A percentile compares a stretch with the other conserved stretches of the same genome.
These are phyloP conservation scores for Solanum virginianum DNA, from an alignment of 257 asterid genomes.

Conservation along the genomic window DNA sequence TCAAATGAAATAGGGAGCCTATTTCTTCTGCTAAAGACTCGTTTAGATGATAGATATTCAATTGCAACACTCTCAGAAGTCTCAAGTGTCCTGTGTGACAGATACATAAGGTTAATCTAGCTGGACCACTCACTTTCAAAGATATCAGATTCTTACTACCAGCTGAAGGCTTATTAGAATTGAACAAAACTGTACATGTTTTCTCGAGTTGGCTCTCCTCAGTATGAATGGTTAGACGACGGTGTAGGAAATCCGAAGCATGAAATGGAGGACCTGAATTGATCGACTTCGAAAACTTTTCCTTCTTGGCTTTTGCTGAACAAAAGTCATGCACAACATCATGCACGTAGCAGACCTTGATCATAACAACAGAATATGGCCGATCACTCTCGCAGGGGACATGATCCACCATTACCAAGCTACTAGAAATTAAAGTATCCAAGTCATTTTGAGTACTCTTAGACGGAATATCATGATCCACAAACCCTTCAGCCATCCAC, in stretches of 20 bases:
- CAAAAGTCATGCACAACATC: conserved; percentile 8
- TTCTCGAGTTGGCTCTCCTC: not conserved
- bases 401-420: not conserved
- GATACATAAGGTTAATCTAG: too few relatives aligned
- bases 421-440: conserved; percentile 3
- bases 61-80: conserved; percentile 9
- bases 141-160: not conserved
- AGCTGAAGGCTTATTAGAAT: not conserved
- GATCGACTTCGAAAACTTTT: not conserved
- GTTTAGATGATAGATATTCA: not conserved
- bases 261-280: not conserved
- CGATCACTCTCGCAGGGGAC: too few relatives aligned
- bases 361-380: too few relatives aligned
- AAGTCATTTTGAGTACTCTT: conserved; percentile 9
- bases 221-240: not conserved
- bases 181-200: not conserved
- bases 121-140: not conserved
- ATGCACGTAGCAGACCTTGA: conserved; percentile 3
- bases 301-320: conserved; percentile 4
- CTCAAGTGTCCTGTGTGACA: not conserved
- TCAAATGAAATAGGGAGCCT: not conserved
- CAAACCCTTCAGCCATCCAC: conserved; percentile 24
- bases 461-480: not conserved
- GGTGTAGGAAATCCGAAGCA: not conserved
- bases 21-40: not conserved